Conservation (phyloP, 2,329 filamentous ascomycete species). For the Cordyceps tenuipes region DNA sequence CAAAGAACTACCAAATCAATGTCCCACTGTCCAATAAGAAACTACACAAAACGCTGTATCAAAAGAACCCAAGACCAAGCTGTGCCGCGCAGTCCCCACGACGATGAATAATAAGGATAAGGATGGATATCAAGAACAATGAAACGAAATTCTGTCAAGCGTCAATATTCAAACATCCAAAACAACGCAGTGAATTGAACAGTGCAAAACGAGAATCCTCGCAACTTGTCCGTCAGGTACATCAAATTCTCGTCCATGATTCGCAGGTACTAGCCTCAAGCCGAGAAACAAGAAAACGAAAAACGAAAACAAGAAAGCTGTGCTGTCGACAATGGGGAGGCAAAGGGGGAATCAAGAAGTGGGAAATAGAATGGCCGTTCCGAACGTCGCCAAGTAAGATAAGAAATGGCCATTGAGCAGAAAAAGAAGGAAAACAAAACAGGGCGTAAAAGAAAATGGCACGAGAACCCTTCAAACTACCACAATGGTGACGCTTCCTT, state of each 20-base stretch:
- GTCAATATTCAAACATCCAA: neutral
- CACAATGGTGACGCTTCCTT: slow-evolving; percentile 12
- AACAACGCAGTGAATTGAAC: neutral
- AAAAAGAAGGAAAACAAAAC: neutral
- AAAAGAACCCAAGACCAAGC: neutral
- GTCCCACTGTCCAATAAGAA: no score
- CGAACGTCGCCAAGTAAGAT: slow-evolving; percentile 6
- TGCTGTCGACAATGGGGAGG: neutral
- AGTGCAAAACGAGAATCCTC: neutral
- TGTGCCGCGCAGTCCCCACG: neutral
- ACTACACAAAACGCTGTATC: no score
- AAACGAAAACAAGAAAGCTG: neutral
- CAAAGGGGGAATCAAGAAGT: slow-evolving; percentile 16
- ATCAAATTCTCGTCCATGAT: neutral
- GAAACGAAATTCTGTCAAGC: neutral
- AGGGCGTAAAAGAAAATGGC: neutral
- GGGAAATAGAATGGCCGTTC: neutral
- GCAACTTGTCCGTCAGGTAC: neutral
- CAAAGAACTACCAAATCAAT: neutral
- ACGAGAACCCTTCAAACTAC: slow-evolving; percentile 12
- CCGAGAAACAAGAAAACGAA: neutral
- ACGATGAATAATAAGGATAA: neutral
- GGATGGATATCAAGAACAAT: neutral
- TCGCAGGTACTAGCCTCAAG: neutral
- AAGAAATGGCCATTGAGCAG: neutral